phyloP scores from a whole-genome alignment of 805 yeast species.

The Metahyphopichia silvanorum region DNA sequence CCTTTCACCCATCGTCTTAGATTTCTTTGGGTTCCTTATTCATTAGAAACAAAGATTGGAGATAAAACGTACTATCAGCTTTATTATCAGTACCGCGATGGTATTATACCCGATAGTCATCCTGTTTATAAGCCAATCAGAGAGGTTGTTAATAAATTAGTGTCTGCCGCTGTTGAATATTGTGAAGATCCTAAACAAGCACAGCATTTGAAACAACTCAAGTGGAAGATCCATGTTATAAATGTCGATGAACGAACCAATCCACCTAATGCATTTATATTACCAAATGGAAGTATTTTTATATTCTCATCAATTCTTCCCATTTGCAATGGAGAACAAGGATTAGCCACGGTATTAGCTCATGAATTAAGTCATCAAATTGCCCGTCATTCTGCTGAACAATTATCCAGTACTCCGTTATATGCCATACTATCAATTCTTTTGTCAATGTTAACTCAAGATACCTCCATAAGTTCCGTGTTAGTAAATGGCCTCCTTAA shows the following conservation, averaged over 20 bases:
- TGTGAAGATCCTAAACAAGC: constrained; percentile 29
- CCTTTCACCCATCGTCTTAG: constrained; percentile 76
- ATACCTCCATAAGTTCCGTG: constrained; percentile 23
- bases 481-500: not conserved
- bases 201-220: constrained; percentile 34
- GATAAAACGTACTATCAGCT: constrained; percentile 61
- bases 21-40: constrained; percentile 66
- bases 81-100: constrained; percentile 47
- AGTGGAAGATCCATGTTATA: constrained; percentile 78
- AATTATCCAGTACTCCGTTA: constrained; percentile 72
- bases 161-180: constrained; percentile 51
- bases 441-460: constrained; percentile 60
- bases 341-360: constrained; percentile 89
- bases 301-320: constrained; percentile 77
- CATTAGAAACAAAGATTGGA: constrained; percentile 63
- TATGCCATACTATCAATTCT: constrained; percentile 52
- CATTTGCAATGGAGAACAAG: constrained; percentile 79
- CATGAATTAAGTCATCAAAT: constrained; percentile 95
- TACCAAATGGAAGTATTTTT: constrained; percentile 95
- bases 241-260: constrained; percentile 52
- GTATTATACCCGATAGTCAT: constrained; percentile 59
- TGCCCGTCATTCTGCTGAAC: constrained; percentile 88
- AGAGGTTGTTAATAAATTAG: constrained; percentile 60
- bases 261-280: constrained; percentile 94
- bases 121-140: constrained; percentile 57